Base-by-base conservation (phyloP, 768 basidiomycete species). In the Mycena metata region DNA sequence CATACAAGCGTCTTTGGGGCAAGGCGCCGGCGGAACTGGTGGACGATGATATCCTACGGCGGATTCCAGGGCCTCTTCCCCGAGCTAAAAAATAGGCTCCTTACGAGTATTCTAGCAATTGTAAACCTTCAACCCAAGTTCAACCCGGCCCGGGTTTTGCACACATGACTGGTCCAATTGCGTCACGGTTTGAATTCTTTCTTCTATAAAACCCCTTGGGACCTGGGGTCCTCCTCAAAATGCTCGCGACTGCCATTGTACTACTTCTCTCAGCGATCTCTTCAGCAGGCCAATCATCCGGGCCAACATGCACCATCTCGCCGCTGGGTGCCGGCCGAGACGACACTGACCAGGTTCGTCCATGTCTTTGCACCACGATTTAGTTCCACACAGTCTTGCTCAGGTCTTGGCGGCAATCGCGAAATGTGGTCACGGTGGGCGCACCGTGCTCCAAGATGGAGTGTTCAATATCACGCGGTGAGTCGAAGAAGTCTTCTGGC, bases 401-500 rank as follows among this genome's bases (percentile, higher is more conserved):
- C 26, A 82, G 79, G 79, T 82, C 11, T 72, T 80, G 26, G 74
- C 71, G 13, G 81, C 81, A 2, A 81, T 83, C 39, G 73, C 72
- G 19, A 58, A 68, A 35, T 83, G 82, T 56, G 81, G 82, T 0
- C 78, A 79, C 43, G 66, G 72, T 46, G 82, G 82, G 12, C 73
- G 72, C 16, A 79, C 77, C 4, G 69, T 79, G 2, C 77, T 83
- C 39, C 73, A 71, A 13, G 63, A 74, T 7, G 82, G 82, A 21
- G 67, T 76, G 15, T 83, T 77, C 72, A 83, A 82, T 63, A 80
- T 83, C 62, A 83, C 82, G 1, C 74, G 81, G 82, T 78, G 47
- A 21, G 73, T 47, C 13, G 19, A 21, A 39, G 39, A 21, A 39
- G 39, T 35, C 60, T 46, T 21, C 24, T 30, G 54, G 23, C 39